phyloP scores from a whole-genome alignment of 495 filamentous ascomycete species.

The Penicillium steckii region DNA sequence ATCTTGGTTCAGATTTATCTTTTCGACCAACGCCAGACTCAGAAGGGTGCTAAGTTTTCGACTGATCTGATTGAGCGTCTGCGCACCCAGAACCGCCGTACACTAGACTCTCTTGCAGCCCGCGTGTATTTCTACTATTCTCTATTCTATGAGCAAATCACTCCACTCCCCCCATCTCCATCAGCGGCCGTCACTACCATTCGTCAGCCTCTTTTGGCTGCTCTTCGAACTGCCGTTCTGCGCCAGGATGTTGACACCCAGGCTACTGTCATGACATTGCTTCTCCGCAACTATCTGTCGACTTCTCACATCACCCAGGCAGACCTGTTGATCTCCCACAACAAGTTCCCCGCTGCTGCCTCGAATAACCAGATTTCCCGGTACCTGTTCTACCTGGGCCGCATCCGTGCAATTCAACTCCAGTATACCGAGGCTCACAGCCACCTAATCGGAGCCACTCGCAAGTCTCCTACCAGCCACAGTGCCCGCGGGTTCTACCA shows the following conservation, averaged over 20 bases:
- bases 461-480: slow-evolving; percentile 88
- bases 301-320: slow-evolving; percentile 97
- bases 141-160: slow-evolving; percentile 86
- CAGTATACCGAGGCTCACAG: slow-evolving; percentile 96
- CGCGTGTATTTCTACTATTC: slow-evolving; percentile 98
- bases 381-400: slow-evolving; percentile 93
- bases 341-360: slow-evolving; percentile 86
- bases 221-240: slow-evolving; percentile 87
- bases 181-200: slow-evolving; percentile 80
- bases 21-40: slow-evolving; percentile 75
- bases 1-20: slow-evolving; percentile 88
- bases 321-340: slow-evolving; percentile 91
- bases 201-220: slow-evolving; percentile 80
- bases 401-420: slow-evolving; percentile 93
- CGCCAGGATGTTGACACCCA: slow-evolving; percentile 96
- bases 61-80: slow-evolving; percentile 75
- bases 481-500: slow-evolving; percentile 93
- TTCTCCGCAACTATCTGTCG: slow-evolving; percentile 92
- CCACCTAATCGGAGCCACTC: slow-evolving; percentile 84
- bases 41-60: slow-evolving; percentile 82
- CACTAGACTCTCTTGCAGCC: slow-evolving; percentile 87
- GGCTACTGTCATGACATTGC: slow-evolving; percentile 87
- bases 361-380: slow-evolving; percentile 97
- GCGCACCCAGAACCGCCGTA: slow-evolving; percentile 86
- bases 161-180: slow-evolving; percentile 82